Conservation (phyloP, 208 protist species). For the Leishmania mexicana region DNA sequence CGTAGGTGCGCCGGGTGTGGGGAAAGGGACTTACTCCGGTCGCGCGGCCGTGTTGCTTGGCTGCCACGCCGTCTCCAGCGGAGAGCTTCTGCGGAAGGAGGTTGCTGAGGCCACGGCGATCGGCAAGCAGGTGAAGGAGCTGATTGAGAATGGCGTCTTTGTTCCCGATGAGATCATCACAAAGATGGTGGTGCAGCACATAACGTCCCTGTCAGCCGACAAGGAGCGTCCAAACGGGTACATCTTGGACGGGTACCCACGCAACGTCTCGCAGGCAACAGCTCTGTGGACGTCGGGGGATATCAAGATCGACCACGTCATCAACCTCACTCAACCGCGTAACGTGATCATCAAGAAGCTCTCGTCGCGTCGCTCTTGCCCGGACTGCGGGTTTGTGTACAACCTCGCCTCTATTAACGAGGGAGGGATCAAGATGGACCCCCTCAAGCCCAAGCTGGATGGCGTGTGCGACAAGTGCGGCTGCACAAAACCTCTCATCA, state of each 20-base stretch:
- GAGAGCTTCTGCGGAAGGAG: slow-evolving; percentile 92
- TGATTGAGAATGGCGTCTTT: slow-evolving; percentile 72
- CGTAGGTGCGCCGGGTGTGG: slow-evolving; percentile 90
- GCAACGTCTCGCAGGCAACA: slow-evolving; percentile 87
- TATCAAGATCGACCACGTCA: slow-evolving; percentile 71
- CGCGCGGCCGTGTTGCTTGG: slow-evolving; percentile 75
- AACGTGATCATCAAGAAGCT: slow-evolving; percentile 80
- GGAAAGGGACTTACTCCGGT: slow-evolving; percentile 93
- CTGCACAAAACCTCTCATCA: slow-evolving; percentile 59
- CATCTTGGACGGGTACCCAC: slow-evolving; percentile 94
- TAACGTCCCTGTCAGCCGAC: slow-evolving; percentile 22
- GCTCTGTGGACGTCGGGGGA: slow-evolving; percentile 45
- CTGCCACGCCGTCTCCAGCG: slow-evolving; percentile 87
- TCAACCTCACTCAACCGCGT: slow-evolving; percentile 77
- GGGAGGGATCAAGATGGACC: slow-evolving; percentile 81
- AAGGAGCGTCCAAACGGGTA: slow-evolving; percentile 51
- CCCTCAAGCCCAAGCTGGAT: slow-evolving; percentile 68
- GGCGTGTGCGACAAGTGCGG: slow-evolving; percentile 84
- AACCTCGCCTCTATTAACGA: slow-evolving; percentile 74
- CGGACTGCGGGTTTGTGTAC: slow-evolving; percentile 77
- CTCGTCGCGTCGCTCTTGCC: slow-evolving; percentile 66
- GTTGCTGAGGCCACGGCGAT: slow-evolving; percentile 44
- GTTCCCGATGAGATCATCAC: slow-evolving; percentile 81
- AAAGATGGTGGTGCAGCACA: slow-evolving; percentile 55
- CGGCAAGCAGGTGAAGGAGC: slow-evolving; percentile 45